Conservation (phyloP, 2,329 filamentous ascomycete genomes). For the Talaromyces sp. region DNA sequence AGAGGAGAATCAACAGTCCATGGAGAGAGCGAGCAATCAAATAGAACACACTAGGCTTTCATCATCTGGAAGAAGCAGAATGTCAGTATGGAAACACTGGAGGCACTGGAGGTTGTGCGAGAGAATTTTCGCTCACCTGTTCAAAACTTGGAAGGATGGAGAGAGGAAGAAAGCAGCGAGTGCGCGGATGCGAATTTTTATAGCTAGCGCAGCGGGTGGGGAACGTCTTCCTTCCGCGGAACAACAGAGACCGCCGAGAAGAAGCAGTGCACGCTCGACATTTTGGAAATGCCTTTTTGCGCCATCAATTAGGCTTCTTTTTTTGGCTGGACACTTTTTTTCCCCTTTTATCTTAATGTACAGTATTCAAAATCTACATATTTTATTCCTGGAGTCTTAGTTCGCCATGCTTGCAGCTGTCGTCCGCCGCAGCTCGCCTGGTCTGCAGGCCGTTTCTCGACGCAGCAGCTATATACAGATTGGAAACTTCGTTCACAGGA, state of each 20-base stretch:
- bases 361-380: not conserved
- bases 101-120: not conserved
- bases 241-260: conserved; percentile 1
- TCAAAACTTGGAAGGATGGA: conserved; percentile 99
- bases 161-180: conserved; percentile 50
- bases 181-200: conserved; percentile 10
- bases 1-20: conserved; percentile 69
- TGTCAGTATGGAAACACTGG: conserved; percentile 14
- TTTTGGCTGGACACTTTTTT: conserved; percentile 8
- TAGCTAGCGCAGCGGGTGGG: conserved; percentile 15
- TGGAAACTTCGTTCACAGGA: conserved; percentile 22
- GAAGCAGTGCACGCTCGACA: not conserved
- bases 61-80: conserved; percentile 69
- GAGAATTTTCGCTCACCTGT: conserved; percentile 61
- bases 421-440: conserved; percentile 20
- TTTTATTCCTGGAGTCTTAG: not conserved
- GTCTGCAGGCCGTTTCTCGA: conserved; percentile 19
- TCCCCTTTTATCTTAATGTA: not conserved
- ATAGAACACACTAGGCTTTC: conserved; percentile 96
- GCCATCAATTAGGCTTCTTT: conserved; percentile 10
- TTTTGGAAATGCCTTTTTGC: not conserved
- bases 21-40: conserved; percentile 65
- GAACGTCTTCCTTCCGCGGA: not conserved
- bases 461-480: conserved; percentile 37
- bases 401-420: conserved; percentile 14